Evolutionary conservation across 768 basidiomycete species (phyloP).

Genomic region (Boletus bicolor): DNA sequence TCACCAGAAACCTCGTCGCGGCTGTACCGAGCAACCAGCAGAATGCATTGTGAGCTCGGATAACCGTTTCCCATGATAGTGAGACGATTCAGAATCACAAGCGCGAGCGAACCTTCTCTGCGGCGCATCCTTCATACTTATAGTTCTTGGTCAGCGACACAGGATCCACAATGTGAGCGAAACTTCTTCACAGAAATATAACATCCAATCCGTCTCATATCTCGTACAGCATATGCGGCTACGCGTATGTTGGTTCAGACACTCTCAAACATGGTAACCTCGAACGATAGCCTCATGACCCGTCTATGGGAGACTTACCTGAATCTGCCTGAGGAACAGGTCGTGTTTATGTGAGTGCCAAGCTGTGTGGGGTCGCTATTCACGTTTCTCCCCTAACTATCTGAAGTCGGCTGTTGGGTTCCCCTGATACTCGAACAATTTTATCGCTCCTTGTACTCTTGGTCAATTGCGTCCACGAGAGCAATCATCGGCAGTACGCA

Average conservation of each 20-base stretch:
- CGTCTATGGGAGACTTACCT: constrained; percentile 64
- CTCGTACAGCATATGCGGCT: constrained; percentile 50
- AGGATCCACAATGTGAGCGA: constrained; percentile 55
- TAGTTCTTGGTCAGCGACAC: constrained; percentile 71
- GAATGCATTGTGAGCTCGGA: constrained; percentile 61
- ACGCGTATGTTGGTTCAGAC: constrained; percentile 73
- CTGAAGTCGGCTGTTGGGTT: constrained; percentile 56
- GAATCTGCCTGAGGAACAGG: constrained; percentile 66
- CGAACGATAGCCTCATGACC: constrained; percentile 56
- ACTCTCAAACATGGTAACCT: constrained; percentile 81
- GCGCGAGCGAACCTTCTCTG: constrained; percentile 69
- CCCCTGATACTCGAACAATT: constrained; percentile 59
- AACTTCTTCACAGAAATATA: constrained; percentile 2
- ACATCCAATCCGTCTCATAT: background rate
- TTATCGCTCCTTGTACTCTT: constrained; percentile 67
- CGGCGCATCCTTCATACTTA: constrained; percentile 66
- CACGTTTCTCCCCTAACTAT: constrained; percentile 7
- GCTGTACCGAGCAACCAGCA: constrained; percentile 70
- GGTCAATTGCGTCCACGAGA: constrained; percentile 65
- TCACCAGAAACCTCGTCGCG: constrained; percentile 83
- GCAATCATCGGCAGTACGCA: constrained; percentile 53
- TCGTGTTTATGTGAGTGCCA: constrained; percentile 65
- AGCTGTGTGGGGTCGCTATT: background rate
- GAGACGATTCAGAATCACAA: constrained; percentile 30
- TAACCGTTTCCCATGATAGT: background rate